A percentile compares a stretch with the other conserved stretches of the same genome.
Conservation (phyloP, 1,284 basidiomycete genomes). For the Lentinula novae-zelandiae region DNA sequence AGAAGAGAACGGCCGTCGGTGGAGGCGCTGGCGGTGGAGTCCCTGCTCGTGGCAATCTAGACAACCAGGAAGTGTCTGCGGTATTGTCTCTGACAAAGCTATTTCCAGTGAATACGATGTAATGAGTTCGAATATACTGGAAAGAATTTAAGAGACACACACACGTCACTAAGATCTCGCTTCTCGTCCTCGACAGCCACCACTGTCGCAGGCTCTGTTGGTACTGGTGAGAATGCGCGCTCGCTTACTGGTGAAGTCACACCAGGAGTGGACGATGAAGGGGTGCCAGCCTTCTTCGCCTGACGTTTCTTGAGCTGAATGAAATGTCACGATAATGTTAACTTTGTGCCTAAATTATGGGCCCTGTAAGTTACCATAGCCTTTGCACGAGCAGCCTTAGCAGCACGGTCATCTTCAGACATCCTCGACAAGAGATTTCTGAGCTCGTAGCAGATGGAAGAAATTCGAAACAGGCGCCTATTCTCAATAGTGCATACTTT, state of each 20-base stretch:
- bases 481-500: neutral
- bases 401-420: conserved; percentile 73
- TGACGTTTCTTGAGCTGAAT: conserved; percentile 74
- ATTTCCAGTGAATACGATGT: neutral
- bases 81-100: conserved; percentile 38
- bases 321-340: conserved; percentile 17
- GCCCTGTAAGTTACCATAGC: conserved; percentile 50
- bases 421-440: conserved; percentile 20
- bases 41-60: conserved; percentile 50
- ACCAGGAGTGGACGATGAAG: conserved; percentile 25
- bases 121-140: neutral
- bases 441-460: too few relatives aligned
- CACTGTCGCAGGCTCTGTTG: conserved; percentile 29
- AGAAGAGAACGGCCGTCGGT: conserved; percentile 10
- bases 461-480: neutral
- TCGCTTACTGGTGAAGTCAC: conserved; percentile 29
- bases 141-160: conserved; percentile 24
- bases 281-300: conserved; percentile 54
- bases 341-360: conserved; percentile 1
- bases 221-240: conserved; percentile 50
- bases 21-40: conserved; percentile 25
- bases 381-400: conserved; percentile 75
- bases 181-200: conserved; percentile 30
- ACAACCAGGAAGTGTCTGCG: conserved; percentile 52
- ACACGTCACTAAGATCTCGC: conserved; percentile 51